Conservation (phyloP, 805 yeast species). For the Spathaspora girioi region DNA sequence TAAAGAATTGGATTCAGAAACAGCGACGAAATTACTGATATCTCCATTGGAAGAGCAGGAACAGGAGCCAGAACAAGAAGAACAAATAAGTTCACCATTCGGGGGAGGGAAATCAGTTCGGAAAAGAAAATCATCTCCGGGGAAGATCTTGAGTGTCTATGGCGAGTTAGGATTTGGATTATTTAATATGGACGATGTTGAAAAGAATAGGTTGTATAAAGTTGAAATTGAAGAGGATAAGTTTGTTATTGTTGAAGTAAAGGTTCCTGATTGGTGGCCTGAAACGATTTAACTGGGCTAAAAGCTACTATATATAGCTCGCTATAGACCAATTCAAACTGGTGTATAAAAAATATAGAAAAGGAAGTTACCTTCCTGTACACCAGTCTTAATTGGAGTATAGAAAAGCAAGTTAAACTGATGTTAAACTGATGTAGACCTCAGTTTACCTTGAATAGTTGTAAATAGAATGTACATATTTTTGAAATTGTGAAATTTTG, state of each 20-base stretch:
- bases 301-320: too few relatives aligned
- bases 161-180: slow-evolving; percentile 67
- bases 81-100: slow-evolving; percentile 37
- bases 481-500: too few relatives aligned
- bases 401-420: too few relatives aligned
- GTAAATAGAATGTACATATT: not conserved
- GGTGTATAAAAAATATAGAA: too few relatives aligned
- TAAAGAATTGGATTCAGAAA: slow-evolving; percentile 9
- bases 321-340: too few relatives aligned
- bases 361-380: too few relatives aligned
- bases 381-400: too few relatives aligned
- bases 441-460: too few relatives aligned
- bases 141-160: slow-evolving; percentile 53
- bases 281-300: too few relatives aligned
- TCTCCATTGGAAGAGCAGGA: slow-evolving; percentile 18
- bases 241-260: slow-evolving; percentile 46
- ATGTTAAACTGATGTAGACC: too few relatives aligned
- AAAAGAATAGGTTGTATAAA: slow-evolving; percentile 39
- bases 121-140: slow-evolving; percentile 46
- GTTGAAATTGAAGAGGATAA: slow-evolving; percentile 18
- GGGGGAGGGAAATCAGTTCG: slow-evolving; percentile 24
- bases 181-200: slow-evolving; percentile 42
- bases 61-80: slow-evolving; percentile 5
- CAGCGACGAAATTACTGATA: slow-evolving; percentile 14
- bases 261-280: slow-evolving; percentile 75